These are phyloP conservation scores for Trichophyton equinum DNA, from an alignment of 2,329 filamentous ascomycete species.

Conservation along the genomic window DNA sequence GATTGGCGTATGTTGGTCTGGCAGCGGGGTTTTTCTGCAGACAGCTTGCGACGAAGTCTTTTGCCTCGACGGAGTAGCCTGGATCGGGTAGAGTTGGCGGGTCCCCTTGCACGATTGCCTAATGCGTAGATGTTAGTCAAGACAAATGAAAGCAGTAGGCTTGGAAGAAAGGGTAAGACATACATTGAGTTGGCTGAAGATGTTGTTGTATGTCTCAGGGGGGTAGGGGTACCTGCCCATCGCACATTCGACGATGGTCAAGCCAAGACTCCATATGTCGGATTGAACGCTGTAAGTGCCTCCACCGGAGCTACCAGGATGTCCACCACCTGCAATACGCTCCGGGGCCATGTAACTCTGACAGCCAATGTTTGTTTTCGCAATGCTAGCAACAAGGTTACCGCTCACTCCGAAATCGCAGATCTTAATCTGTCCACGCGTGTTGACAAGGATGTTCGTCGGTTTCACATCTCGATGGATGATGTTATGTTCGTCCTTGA, in stretches of 20 bases:
- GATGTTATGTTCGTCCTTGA: conserved; percentile 98
- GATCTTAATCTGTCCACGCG: conserved; percentile 84
- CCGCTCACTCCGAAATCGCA: conserved; percentile 97
- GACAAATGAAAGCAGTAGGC: not conserved
- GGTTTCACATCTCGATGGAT: conserved; percentile 98
- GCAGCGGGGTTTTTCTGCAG: conserved; percentile 85
- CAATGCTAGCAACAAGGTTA: conserved; percentile 92
- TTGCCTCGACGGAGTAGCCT: conserved; percentile 65
- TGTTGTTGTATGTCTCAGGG: conserved; percentile 93
- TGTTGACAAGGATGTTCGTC: conserved; percentile 94
- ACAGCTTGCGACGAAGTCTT: conserved; percentile 78
- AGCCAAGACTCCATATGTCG: conserved; percentile 90
- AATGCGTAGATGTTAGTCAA: conserved; percentile 12
- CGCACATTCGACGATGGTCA: conserved; percentile 93
- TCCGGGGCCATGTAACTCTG: conserved; percentile 99
- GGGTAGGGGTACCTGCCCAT: conserved; percentile 92
- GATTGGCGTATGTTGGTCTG: conserved; percentile 83
- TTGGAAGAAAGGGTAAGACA: conserved; percentile 33
- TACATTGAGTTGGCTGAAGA: conserved; percentile 93
- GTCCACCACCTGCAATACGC: conserved; percentile 73
- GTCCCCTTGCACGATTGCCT: conserved; percentile 98
- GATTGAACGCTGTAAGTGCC: conserved; percentile 96
- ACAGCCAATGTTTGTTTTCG: conserved; percentile 96
- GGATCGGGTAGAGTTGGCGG: conserved; percentile 72
- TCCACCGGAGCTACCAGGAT: conserved; percentile 54